These are phyloP conservation scores for Lagenidium giganteum DNA, from an alignment of 352 stramenopile species.

Conservation along the genomic window DNA sequence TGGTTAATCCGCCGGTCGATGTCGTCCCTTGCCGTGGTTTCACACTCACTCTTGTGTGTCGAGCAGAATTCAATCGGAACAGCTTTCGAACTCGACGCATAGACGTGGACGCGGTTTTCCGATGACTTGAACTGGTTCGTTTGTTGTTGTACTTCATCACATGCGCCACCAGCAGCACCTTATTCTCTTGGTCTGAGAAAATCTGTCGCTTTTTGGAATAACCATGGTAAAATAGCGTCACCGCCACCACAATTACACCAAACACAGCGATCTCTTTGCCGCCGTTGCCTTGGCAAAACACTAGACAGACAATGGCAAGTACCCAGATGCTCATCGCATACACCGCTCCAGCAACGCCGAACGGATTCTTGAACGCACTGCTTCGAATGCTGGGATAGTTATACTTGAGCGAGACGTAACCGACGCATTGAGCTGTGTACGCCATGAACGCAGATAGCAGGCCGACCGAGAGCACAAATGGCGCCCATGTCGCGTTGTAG, in stretches of 20 bases:
- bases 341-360: slow-evolving; percentile 13
- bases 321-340: slow-evolving; percentile 17
- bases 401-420: slow-evolving; percentile 16
- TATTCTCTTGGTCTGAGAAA: slow-evolving; percentile 16
- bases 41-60: too few relatives aligned
- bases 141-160: slow-evolving; percentile 7
- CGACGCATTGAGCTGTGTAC: slow-evolving; percentile 23
- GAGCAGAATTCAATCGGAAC: too few relatives aligned
- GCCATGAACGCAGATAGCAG: slow-evolving; percentile 16
- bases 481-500: background rate
- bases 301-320: slow-evolving; percentile 9
- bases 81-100: too few relatives aligned
- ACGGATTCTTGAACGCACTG: slow-evolving; percentile 11
- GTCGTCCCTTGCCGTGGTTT: too few relatives aligned
- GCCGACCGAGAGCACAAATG: slow-evolving; percentile 13
- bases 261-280: slow-evolving; percentile 7
- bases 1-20: too few relatives aligned
- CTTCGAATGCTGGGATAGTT: slow-evolving; percentile 6
- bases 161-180: slow-evolving; percentile 12
- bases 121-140: background rate
- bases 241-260: background rate
- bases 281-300: slow-evolving; percentile 13
- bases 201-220: slow-evolving; percentile 17
- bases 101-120: background rate
- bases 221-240: slow-evolving; percentile 10